Conservation (phyloP, 148 eudicot species). For the Chenopodium suecicum region DNA sequence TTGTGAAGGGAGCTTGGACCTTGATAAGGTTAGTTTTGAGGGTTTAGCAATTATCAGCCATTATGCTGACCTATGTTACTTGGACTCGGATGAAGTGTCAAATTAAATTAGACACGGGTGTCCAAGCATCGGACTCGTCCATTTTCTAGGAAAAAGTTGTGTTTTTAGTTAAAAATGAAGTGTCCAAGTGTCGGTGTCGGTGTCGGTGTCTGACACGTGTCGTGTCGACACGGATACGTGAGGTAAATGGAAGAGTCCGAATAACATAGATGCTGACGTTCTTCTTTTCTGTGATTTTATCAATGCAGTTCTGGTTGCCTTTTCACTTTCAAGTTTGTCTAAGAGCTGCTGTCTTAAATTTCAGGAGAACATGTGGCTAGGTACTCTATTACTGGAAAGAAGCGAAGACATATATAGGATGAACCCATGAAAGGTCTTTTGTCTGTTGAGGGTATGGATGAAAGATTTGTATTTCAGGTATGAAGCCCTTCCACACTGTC, state of each 20-base stretch:
- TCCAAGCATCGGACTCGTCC: background rate
- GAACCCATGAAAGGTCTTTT: conserved; percentile 70
- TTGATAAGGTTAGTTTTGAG: conserved; percentile 73
- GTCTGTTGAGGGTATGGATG: conserved; percentile 80
- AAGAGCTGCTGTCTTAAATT: conserved; percentile 4
- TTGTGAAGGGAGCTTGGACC: conserved; percentile 96
- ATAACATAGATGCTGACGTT: background rate
- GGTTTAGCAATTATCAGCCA: background rate
- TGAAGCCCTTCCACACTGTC: background rate
- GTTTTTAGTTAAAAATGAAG: too few relatives aligned
- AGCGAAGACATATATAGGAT: conserved; percentile 97
- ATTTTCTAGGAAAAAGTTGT: background rate
- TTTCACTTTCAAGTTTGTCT: background rate
- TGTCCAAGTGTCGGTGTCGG: too few relatives aligned
- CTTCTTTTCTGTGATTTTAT: background rate
- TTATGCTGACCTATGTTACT: background rate
- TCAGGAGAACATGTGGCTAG: conserved; percentile 97
- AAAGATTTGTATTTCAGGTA: conserved; percentile 99
- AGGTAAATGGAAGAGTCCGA: too few relatives aligned
- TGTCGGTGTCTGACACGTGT: too few relatives aligned
- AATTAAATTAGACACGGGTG: too few relatives aligned
- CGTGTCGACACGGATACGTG: too few relatives aligned
- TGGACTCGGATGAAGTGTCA: too few relatives aligned
- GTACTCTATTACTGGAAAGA: conserved; percentile 66
- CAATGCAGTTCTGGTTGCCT: background rate